Percentiles rank a stretch among this genome's conserved stretches.
Evolutionary conservation across 2,329 filamentous ascomycete species (phyloP).

Genomic region (Dactylellina cionopaga): DNA sequence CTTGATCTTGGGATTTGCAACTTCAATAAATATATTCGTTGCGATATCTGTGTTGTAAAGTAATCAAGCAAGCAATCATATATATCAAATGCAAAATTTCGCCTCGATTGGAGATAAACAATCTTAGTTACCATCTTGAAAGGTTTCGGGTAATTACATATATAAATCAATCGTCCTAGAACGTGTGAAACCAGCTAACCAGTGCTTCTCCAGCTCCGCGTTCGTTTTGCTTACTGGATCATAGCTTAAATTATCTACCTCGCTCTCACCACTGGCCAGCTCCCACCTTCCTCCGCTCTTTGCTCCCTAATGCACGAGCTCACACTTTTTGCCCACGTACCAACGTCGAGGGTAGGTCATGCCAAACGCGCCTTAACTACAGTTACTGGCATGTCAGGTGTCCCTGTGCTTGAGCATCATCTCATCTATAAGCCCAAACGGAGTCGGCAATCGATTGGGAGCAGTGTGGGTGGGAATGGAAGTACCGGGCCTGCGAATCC

Average conservation of each 20-base stretch:
- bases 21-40: too few relatives aligned
- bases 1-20: neutral
- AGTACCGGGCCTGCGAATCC: slow-evolving; percentile 23
- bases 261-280: neutral
- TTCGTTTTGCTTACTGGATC: too few relatives aligned
- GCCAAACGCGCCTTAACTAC: slow-evolving; percentile 55
- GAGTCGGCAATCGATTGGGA: slow-evolving; percentile 40
- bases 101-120: too few relatives aligned
- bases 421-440: slow-evolving; percentile 56
- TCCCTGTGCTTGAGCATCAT: slow-evolving; percentile 55
- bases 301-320: slow-evolving; percentile 54
- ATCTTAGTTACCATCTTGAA: too few relatives aligned
- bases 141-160: too few relatives aligned
- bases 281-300: neutral
- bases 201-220: too few relatives aligned
- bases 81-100: too few relatives aligned
- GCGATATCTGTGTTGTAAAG: too few relatives aligned
- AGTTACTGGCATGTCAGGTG: slow-evolving; percentile 55
- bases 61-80: too few relatives aligned
- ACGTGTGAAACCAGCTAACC: too few relatives aligned
- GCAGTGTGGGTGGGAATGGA: neutral
- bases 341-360: slow-evolving; percentile 51
- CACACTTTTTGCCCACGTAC: slow-evolving; percentile 56
- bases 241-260: too few relatives aligned
- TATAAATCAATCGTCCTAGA: too few relatives aligned